Conservation (phyloP, 2,329 filamentous ascomycete genomes). For the Penicillium sumatraense region DNA sequence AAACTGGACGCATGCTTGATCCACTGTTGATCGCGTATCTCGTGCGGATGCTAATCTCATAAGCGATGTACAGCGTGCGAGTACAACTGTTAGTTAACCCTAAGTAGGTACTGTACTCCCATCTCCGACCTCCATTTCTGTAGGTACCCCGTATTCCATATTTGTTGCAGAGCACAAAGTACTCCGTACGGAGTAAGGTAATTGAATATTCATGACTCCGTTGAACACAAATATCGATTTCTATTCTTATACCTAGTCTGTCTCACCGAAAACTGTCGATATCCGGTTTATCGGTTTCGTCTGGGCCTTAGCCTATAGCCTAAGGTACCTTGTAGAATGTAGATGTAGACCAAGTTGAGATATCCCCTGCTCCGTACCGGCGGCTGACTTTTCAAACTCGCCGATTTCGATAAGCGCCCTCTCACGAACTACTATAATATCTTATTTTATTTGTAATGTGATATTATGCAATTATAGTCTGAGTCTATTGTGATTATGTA, state of each 20-base stretch:
- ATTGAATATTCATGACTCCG: no score
- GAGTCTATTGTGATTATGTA: no score
- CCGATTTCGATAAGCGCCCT: background rate
- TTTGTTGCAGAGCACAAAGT: background rate
- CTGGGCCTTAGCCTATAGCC: constrained; percentile 2
- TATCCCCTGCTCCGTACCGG: constrained; percentile 10
- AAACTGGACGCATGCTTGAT: background rate
- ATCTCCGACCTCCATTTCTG: no score
- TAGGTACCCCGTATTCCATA: no score
- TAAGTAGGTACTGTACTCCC: no score
- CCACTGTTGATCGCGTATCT: background rate
- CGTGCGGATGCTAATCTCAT: background rate
- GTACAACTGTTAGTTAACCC: no score
- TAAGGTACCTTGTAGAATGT: no score
- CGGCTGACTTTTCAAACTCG: background rate
- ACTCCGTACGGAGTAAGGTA: no score
- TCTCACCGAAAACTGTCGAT: constrained; percentile 10
- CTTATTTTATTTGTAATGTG: background rate
- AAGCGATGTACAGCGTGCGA: background rate
- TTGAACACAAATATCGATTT: no score
- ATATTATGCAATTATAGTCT: background rate
- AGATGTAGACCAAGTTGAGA: constrained; percentile 15
- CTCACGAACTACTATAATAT: background rate
- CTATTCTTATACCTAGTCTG: background rate
- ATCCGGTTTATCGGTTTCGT: constrained; percentile 15